Evolutionary conservation across 2,329 filamentous ascomycete species (phyloP).

Genomic region (Paraphaeosphaeria sporulosa): DNA sequence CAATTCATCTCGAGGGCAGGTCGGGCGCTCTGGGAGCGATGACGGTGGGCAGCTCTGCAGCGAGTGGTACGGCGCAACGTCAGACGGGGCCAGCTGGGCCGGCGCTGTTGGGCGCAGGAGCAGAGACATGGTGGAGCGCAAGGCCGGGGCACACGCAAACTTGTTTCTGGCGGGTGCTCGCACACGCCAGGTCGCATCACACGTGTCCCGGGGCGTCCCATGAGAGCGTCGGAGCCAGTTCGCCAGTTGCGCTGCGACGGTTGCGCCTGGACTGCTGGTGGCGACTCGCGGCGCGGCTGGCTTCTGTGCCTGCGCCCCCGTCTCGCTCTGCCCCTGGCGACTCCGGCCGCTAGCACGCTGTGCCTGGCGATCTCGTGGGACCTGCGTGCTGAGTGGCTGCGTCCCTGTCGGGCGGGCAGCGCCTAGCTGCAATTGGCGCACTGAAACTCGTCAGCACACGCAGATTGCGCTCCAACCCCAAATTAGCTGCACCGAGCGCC

Average conservation of each 20-base stretch:
- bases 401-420: constrained; percentile 15
- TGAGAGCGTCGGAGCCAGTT: neutral
- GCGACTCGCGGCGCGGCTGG: neutral
- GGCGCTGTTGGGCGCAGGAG: constrained; percentile 6
- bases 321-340: constrained; percentile 7
- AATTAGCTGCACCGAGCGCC: constrained; percentile 2
- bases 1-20: constrained; percentile 44
- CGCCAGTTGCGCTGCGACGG: neutral
- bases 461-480: neutral
- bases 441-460: constrained; percentile 30
- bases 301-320: neutral
- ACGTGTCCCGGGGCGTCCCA: neutral
- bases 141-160: neutral
- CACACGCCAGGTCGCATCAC: neutral
- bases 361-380: constrained; percentile 42
- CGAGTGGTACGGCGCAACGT: constrained; percentile 11
- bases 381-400: constrained; percentile 30
- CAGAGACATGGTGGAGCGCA: too few relatives aligned
- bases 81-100: constrained; percentile 20
- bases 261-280: neutral
- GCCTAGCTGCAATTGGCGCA: constrained; percentile 32
- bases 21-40: constrained; percentile 12
- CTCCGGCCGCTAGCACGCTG: constrained; percentile 14
- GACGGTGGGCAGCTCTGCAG: constrained; percentile 10
- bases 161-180: constrained; percentile 1